Evolutionary conservation across 805 yeast genomes (phyloP), one percentile per base, ranked within the genome.

Genomic region (Ogataea ganodermae): DNA sequence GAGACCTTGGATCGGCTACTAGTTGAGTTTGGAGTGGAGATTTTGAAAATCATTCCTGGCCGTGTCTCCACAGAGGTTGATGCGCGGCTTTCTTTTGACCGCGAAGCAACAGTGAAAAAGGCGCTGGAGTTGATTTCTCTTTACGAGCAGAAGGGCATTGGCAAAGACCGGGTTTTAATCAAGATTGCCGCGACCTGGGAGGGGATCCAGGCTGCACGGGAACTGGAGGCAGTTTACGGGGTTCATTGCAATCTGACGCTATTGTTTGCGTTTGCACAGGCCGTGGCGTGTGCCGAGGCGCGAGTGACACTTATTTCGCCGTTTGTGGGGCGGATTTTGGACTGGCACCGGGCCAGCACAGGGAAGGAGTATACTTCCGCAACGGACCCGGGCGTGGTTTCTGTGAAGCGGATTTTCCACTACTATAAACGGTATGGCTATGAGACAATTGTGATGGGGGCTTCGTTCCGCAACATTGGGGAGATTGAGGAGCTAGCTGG

Each of bases 41-140:
- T 94, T 65, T 79, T 94, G 66, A 78, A 81, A 65, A 87, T 94
- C 63, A 96, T 94, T 46, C 99, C 99, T 58, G 99, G 99, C 65
- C 87, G 98, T 76, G 99, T 94, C 49, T 90, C 97, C 49, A 94
- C 99, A 51, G 99, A 94, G 78, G 98, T 94, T 52, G 99, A 94
- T 66, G 98, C 99, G 51, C 86, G 97, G 72, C 82, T 94, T 65
- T 92, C 98, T 28, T 94, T 90, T 69, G 89, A 94, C 79, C 92
- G 84, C 69, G 86, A 87, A 52, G 97, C 87, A 57, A 90, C 98
- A 59, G 78, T 94, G 70, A 79, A 81, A 73, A 94, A 94, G 80
- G 99, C 99, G 46, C 74, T 89, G 55, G 84, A 89, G 68, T 80
- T 94, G 75, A 92, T 94, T 60, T 80, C 78, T 44, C 80, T 91